Base-by-base conservation (phyloP, 2,329 filamentous ascomycete genomes). In the Aciculosporium take region DNA sequence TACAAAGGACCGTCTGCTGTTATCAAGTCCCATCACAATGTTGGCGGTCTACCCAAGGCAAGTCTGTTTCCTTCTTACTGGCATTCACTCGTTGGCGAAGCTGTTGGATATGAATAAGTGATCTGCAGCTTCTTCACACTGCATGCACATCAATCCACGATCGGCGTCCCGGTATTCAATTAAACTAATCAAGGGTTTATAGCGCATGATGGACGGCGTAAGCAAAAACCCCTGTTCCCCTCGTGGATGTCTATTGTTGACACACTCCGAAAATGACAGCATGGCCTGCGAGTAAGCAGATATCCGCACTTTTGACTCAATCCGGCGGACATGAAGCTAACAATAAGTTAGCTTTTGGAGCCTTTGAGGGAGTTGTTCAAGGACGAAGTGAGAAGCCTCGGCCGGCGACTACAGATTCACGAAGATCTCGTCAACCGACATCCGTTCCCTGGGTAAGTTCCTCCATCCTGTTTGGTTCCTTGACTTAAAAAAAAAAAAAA, bases 11-110 rank as follows among this genome's bases (percentile, higher is more conserved):
- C 65, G n/a, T 65, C 60, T 3, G 62, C 63, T 15, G 70, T 68
- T n/a, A 70, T 71, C 53, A 72, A 72, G 57, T 54, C 65, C 1
- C 66, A 69, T 42, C 67, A 69, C 53, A 78, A 84, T 51, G 80
- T 84, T 25, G 81, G 81, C 37, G 80, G 80, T 46, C 68, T 85
- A 2, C 75, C 78, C 83, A 89, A 62, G 83, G 58, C 3, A 45
- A 58, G 31, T 51, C 42, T 2, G 45, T 62, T 23, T 57, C 56
- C 10, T 50, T 53, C 2, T 12, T 7, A 15, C 3, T 21, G 17
- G n/a, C 15, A 13, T 24, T 12, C 3, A 4, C 12, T 4, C 34
- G 34, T 6, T 17, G 34, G 1, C 18, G 6, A 33, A 13, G 18
- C 32, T 23, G n/a, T n/a, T n/a, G n/a, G n/a, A n/a, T 13, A 34